Evolutionary conservation across 306 rosid genomes (phyloP).

Genomic region (Astragalus membranaceus): DNA sequence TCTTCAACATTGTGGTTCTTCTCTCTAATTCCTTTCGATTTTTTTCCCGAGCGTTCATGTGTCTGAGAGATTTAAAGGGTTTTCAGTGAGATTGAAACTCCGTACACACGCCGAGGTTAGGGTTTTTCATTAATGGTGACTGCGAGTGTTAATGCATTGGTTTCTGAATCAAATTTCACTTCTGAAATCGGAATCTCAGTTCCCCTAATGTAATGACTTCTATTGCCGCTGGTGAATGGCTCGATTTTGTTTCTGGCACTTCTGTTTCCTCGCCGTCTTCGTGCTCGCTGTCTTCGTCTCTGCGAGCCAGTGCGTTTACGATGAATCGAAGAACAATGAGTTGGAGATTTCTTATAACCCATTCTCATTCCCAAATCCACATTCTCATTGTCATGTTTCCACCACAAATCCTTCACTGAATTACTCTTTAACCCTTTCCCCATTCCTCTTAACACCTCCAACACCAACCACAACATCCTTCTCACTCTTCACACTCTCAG

Average conservation of each 20-base stretch:
- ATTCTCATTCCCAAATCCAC: not conserved
- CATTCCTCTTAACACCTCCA: slow-evolving; percentile 30
- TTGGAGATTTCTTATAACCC: too few species aligned
- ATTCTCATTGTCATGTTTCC: slow-evolving; percentile 54
- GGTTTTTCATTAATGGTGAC: slow-evolving; percentile 26
- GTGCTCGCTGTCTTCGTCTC: slow-evolving; percentile 17
- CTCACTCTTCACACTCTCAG: slow-evolving; percentile 41
- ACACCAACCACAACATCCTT: slow-evolving; percentile 16
- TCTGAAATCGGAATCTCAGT: slow-evolving; percentile 16
- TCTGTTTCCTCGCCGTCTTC: slow-evolving; percentile 28
- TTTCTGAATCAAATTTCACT: slow-evolving; percentile 30
- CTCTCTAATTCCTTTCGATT: slow-evolving; percentile 16
- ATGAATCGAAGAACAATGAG: slow-evolving; percentile 21
- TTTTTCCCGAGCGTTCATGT: slow-evolving; percentile 27
- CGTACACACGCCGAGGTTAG: not conserved
- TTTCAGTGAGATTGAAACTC: slow-evolving; percentile 25
- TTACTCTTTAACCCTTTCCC: slow-evolving; percentile 29
- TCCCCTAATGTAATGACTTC: slow-evolving; percentile 60
- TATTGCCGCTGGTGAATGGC: slow-evolving; percentile 65
- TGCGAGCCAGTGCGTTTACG: slow-evolving; percentile 12
- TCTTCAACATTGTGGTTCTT: not conserved
- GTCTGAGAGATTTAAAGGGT: slow-evolving; percentile 55
- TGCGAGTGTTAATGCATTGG: slow-evolving; percentile 28
- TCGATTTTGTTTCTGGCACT: slow-evolving; percentile 53
- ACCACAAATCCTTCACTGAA: slow-evolving; percentile 68